Evolutionary conservation across 768 basidiomycete species (phyloP), one percentile per base, ranked within the genome.

Genomic region (Guyanaporus albipodus): DNA sequence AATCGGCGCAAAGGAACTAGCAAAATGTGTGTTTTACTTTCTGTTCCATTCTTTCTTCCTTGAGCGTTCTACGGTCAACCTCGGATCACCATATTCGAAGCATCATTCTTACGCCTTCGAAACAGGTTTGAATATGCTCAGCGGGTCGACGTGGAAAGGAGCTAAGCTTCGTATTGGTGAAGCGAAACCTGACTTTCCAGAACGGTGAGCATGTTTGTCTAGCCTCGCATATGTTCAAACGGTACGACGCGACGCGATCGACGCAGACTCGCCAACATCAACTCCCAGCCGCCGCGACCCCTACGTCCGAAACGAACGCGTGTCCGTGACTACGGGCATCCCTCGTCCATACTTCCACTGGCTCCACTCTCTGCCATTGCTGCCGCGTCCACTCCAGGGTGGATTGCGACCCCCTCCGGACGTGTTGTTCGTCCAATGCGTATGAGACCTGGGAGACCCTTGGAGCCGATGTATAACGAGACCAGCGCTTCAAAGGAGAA

Each of bases 81-180:
- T 29, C 12, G 32, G 14, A 33, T 18, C 4, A 5, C 11, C 18
- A 12, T 22, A 21, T 37, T 11, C 4, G 9, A 35, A 35, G 31
- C 27, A 18, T 6, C 34, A 17, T 18, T 47, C 43, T 53, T n/a
- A 52, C 27, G 3, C 41, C 14, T 48, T 40, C 31, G 36, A 26
- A n/a, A 38, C 35, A 90, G 87, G 87, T 64, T 71, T 87, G 63
- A 90, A 80, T 59, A 63, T 80, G 3, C 73, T 92, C 22, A 90
- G 84, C 50, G 90, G 91, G 27, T 80, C 85, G 6, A 87, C 79
- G 1, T 93, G 88, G 87, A 91, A 90, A 68, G 91, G 91, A n/a
- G 70, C 88, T 18, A 91, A 86, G 54, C 68, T 92, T 26, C 77
- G 88, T 15, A 77, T 92, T 28, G 87, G 87, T 8, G 87, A 91